Evolutionary conservation across 202 grass and related monocot species (phyloP).

Genomic region (Carex sylvatica): DNA sequence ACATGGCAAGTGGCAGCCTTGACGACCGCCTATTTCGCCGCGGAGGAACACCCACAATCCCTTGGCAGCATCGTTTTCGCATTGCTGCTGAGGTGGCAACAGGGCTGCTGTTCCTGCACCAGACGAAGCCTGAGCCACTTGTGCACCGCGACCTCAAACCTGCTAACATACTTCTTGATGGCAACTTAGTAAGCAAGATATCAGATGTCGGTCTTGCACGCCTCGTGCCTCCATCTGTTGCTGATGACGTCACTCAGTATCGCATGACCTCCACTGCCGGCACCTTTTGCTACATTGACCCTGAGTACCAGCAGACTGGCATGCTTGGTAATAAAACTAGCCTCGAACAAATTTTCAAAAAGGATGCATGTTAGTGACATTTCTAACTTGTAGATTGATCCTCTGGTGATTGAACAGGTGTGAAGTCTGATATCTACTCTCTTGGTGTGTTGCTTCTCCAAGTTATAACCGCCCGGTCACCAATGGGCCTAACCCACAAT

Average conservation of each 20-base stretch:
- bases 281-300: slow-evolving; percentile 59
- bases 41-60: slow-evolving; percentile 36
- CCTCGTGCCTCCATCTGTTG: slow-evolving; percentile 66
- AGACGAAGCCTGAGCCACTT: slow-evolving; percentile 84
- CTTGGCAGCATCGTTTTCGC: slow-evolving; percentile 88
- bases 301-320: slow-evolving; percentile 72
- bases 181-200: slow-evolving; percentile 95
- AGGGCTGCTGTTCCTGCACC: slow-evolving; percentile 80
- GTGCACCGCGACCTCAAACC: slow-evolving; percentile 95
- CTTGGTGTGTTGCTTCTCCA: slow-evolving; percentile 86
- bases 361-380: background rate
- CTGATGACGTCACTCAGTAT: slow-evolving; percentile 82
- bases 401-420: slow-evolving; percentile 10
- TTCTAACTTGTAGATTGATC: background rate
- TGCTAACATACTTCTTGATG: slow-evolving; percentile 84
- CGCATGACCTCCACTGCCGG: slow-evolving; percentile 73
- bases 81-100: slow-evolving; percentile 87
- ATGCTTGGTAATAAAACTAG: slow-evolving; percentile 55
- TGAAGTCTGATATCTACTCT: slow-evolving; percentile 94
- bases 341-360: background rate
- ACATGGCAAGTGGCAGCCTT: slow-evolving; percentile 89
- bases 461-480: slow-evolving; percentile 56
- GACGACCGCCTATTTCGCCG: slow-evolving; percentile 80
- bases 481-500: slow-evolving; percentile 76
- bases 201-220: slow-evolving; percentile 84